Base-by-base conservation (phyloP, 768 basidiomycete genomes). In the Hygrocybe coccinea region DNA sequence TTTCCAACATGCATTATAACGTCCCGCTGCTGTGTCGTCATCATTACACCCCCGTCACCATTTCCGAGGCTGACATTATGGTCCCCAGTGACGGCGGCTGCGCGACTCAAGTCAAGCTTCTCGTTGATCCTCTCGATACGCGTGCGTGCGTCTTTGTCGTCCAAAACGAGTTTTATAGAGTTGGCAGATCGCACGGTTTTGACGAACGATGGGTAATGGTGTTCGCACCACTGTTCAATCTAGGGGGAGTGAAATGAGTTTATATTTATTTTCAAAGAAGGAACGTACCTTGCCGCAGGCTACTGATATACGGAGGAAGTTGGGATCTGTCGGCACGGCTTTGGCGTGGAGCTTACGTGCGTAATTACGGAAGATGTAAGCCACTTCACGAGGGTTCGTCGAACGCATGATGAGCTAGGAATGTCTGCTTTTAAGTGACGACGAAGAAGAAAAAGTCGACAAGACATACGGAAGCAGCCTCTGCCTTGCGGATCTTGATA, bases 151-250 rank as follows among this genome's bases (percentile, higher is more conserved):
- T 90, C 87, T 22, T 63, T 44, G 2, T 74, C 64, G 65, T 86
- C 72, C 59, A 81, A 75, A 2, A 37, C 7, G 3, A 17, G 69
- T 60, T 33, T 71, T 60, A 45, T 56, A 24, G 22, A 54, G 60
- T 39, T 46, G 62, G 50, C n/a, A 56, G 63, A 53, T 57, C 64
- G 46, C 56, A 59, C 48, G 62, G 80, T 60, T 5, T 69, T 67
- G 43, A 99, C 81, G 76, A 95, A 97, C 2, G 93, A 91, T 2
- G 95, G 95, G 74, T 91, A 99, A 69, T 95, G 79, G 62, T 86
- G 88, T 70, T 97, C 95, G 55, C 76, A 84, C 95, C 95, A 98
- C 71, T 86, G 83, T 63, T 97, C 95, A 68, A 98, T 91, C 91
- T 86, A 63, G n/a, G n/a, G n/a, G n/a, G 19, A 53, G 21, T 22